These are phyloP conservation scores for Ogataea trehaloabstinens DNA, from an alignment of 805 yeast genomes.

Conservation along the genomic window DNA sequence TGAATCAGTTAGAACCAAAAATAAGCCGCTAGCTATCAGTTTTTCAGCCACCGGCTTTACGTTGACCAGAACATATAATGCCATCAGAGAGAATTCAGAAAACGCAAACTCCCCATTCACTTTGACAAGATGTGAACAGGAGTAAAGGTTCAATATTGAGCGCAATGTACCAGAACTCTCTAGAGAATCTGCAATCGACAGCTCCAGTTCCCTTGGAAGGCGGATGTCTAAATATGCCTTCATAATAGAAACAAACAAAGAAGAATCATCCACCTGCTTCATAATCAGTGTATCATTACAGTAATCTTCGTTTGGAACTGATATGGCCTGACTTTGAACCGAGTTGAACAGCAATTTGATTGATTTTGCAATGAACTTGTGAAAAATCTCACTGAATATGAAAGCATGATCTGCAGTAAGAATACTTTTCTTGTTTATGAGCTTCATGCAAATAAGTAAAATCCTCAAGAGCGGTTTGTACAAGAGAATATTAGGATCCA, in stretches of 20 bases:
- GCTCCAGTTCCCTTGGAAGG: slow-evolving; percentile 45
- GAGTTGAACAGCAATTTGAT: slow-evolving; percentile 57
- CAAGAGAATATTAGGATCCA: slow-evolving; percentile 35
- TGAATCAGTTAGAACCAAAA: slow-evolving; percentile 68
- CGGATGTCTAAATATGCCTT: slow-evolving; percentile 52
- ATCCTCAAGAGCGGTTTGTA: slow-evolving; percentile 65
- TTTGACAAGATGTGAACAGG: slow-evolving; percentile 62
- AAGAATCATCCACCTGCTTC: slow-evolving; percentile 62
- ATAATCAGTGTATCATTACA: slow-evolving; percentile 35
- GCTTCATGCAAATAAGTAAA: slow-evolving; percentile 45
- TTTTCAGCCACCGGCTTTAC: slow-evolving; percentile 64
- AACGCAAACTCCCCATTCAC: slow-evolving; percentile 63
- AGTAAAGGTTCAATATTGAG: slow-evolving; percentile 60
- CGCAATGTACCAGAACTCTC: slow-evolving; percentile 59
- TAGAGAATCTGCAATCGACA: slow-evolving; percentile 50
- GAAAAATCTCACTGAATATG: slow-evolving; percentile 56
- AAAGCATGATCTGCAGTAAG: slow-evolving; percentile 47
- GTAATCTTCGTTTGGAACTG: slow-evolving; percentile 36
- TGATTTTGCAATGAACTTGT: slow-evolving; percentile 62
- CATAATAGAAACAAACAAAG: slow-evolving; percentile 61
- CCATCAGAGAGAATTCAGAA: slow-evolving; percentile 70
- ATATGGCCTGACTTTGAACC: slow-evolving; percentile 54
- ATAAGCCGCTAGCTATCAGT: slow-evolving; percentile 61
- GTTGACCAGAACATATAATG: slow-evolving; percentile 64
- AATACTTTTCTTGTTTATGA: slow-evolving; percentile 40